Evolutionary conservation across 768 basidiomycete genomes (phyloP).

Genomic region (Favolaschia claudopus): DNA sequence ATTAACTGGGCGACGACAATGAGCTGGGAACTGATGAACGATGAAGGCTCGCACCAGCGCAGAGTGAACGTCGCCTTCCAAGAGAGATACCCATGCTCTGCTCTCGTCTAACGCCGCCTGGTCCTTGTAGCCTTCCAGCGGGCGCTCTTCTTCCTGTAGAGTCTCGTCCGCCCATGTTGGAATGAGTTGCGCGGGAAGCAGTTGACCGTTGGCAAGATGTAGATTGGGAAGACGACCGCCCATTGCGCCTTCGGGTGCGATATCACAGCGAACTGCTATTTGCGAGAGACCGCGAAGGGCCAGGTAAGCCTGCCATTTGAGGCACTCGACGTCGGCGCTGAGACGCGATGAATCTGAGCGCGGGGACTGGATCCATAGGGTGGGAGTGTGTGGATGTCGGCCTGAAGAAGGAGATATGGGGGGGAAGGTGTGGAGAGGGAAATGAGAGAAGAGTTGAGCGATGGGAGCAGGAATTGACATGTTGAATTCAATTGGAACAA

Average conservation of each 20-base stretch:
- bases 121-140: slow-evolving; percentile 74
- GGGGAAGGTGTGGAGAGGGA: slow-evolving; percentile 66
- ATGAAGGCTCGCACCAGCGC: slow-evolving; percentile 61
- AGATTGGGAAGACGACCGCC: slow-evolving; percentile 76
- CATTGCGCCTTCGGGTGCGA: slow-evolving; percentile 72
- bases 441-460: slow-evolving; percentile 60
- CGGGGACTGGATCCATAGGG: slow-evolving; percentile 75
- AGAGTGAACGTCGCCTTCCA: slow-evolving; percentile 81
- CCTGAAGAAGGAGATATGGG: slow-evolving; percentile 41
- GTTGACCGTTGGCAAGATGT: slow-evolving; percentile 61
- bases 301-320: slow-evolving; percentile 90
- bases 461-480: slow-evolving; percentile 42
- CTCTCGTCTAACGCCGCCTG: slow-evolving; percentile 72
- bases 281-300: slow-evolving; percentile 65
- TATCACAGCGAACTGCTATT: slow-evolving; percentile 70
- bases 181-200: slow-evolving; percentile 73
- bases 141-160: slow-evolving; percentile 49
- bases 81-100: slow-evolving; percentile 81
- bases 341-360: slow-evolving; percentile 47
- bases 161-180: slow-evolving; percentile 76
- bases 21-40: neutral
- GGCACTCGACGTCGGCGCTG: slow-evolving; percentile 83
- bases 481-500: neutral
- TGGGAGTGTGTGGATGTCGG: slow-evolving; percentile 40
- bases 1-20: slow-evolving; percentile 48